Percentiles rank a stretch among this genome's conserved stretches.
Evolutionary conservation across 1,284 basidiomycete species (phyloP).

Genomic region (Jaminaea rosea): DNA sequence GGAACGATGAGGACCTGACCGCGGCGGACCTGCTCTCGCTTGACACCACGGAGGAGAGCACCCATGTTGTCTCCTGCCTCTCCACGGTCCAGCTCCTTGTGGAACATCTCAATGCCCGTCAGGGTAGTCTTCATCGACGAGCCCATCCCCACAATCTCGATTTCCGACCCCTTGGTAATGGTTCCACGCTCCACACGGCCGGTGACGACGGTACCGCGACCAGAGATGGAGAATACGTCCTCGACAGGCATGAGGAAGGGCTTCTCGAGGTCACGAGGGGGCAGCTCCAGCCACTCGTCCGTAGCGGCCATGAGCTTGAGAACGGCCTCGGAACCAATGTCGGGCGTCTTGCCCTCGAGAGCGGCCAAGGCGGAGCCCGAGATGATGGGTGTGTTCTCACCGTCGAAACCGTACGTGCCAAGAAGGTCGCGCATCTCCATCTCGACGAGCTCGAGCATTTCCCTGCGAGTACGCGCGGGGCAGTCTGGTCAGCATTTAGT

Average conservation of each 20-base stretch:
- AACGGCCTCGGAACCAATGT: slow-evolving; percentile 75
- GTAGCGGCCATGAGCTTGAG: slow-evolving; percentile 76
- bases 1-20: slow-evolving; percentile 86
- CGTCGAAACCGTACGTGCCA: slow-evolving; percentile 75
- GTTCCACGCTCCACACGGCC: slow-evolving; percentile 94
- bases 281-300: slow-evolving; percentile 91
- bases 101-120: slow-evolving; percentile 99
- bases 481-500: too few relatives aligned
- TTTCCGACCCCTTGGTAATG: slow-evolving; percentile 83
- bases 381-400: slow-evolving; percentile 91
- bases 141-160: slow-evolving; percentile 88
- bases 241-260: slow-evolving; percentile 95
- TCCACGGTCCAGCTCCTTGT: slow-evolving; percentile 96
- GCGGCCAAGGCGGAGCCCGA: slow-evolving; percentile 95
- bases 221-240: slow-evolving; percentile 96
- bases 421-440: slow-evolving; percentile 99
- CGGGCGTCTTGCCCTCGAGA: slow-evolving; percentile 71
- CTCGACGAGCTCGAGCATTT: slow-evolving; percentile 98
- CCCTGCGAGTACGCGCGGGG: too few relatives aligned
- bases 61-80: slow-evolving; percentile 99
- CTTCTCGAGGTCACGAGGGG: slow-evolving; percentile 91
- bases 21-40: slow-evolving; percentile 89
- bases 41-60: slow-evolving; percentile 87
- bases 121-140: slow-evolving; percentile 78
- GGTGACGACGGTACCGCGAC: slow-evolving; percentile 94